These are phyloP conservation scores for Ophiostoma sp. DNA, from an alignment of 2,329 filamentous ascomycete species.

Conservation along the genomic window DNA sequence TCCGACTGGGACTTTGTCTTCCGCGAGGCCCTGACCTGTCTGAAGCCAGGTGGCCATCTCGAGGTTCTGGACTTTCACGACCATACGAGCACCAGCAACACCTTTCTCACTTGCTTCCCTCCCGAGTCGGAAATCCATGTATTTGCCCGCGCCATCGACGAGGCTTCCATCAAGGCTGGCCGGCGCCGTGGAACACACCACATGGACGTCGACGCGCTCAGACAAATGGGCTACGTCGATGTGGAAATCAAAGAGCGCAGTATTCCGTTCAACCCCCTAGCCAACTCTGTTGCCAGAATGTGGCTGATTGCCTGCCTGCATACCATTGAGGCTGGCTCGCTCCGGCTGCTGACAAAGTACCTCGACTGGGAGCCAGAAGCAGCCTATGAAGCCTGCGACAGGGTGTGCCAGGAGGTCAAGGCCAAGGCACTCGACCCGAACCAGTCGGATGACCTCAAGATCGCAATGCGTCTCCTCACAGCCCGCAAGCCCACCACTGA, in stretches of 20 bases:
- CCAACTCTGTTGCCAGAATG: conserved; percentile 42
- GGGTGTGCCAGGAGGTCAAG: conserved; percentile 46
- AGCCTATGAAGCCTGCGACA: conserved; percentile 44
- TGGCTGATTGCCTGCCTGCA: conserved; percentile 42
- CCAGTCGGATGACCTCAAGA: conserved; percentile 37
- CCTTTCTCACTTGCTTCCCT: conserved; percentile 30
- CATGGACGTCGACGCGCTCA: conserved; percentile 33
- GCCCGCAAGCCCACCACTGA: conserved; percentile 45
- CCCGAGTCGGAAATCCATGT: conserved; percentile 43
- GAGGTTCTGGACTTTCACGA: conserved; percentile 43
- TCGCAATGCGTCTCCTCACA: conserved; percentile 46
- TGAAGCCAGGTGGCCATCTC: conserved; percentile 50
- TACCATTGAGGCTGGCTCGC: conserved; percentile 40
- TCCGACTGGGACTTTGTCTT: conserved; percentile 53
- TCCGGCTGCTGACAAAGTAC: conserved; percentile 49
- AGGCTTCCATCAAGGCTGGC: conserved; percentile 42
- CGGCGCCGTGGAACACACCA: conserved; percentile 27
- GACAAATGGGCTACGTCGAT: conserved; percentile 42
- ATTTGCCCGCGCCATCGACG: conserved; percentile 26
- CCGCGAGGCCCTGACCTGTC: conserved; percentile 46
- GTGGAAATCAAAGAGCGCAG: conserved; percentile 41
- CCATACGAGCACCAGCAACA: conserved; percentile 34
- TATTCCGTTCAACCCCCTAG: conserved; percentile 43
- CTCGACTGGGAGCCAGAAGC: conserved; percentile 49
- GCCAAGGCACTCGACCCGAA: conserved; percentile 43